phyloP scores from a whole-genome alignment of 352 stramenopile species.

The Plasmopara viticola region DNA sequence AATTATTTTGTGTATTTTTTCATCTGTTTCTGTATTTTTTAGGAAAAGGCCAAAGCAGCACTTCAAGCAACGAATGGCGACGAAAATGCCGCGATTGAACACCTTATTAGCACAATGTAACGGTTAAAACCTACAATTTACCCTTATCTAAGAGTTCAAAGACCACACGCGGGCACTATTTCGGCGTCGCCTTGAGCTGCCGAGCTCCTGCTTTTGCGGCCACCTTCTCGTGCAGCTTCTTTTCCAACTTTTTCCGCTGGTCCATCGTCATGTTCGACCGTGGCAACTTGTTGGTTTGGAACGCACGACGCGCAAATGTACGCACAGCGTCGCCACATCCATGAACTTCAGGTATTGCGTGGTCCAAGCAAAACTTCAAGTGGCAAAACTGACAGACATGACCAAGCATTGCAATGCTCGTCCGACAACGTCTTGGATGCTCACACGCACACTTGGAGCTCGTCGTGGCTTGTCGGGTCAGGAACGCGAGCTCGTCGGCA shows the following conservation, averaged over 20 bases:
- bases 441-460: slow-evolving; percentile 55
- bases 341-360: slow-evolving; percentile 68
- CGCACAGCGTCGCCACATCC: slow-evolving; percentile 68
- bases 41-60: slow-evolving; percentile 68
- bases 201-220: slow-evolving; percentile 42
- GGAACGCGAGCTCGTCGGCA: slow-evolving; percentile 70
- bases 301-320: slow-evolving; percentile 45
- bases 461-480: slow-evolving; percentile 50
- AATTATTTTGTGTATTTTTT: not conserved
- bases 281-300: slow-evolving; percentile 40
- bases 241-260: slow-evolving; percentile 63
- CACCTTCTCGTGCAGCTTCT: slow-evolving; percentile 64
- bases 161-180: slow-evolving; percentile 11
- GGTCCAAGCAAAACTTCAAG: slow-evolving; percentile 79
- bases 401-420: slow-evolving; percentile 51
- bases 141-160: no score
- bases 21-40: not conserved
- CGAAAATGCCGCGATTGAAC: slow-evolving; percentile 86
- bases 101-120: slow-evolving; percentile 67
- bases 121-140: not conserved
- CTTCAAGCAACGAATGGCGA: slow-evolving; percentile 66
- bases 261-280: slow-evolving; percentile 15
- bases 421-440: slow-evolving; percentile 39
- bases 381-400: slow-evolving; percentile 81
- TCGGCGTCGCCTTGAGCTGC: slow-evolving; percentile 44